Percentiles rank a stretch among this genome's conserved stretches.
phyloP scores from a whole-genome alignment of 331 rosid genomes.

The Ulmus americana region DNA sequence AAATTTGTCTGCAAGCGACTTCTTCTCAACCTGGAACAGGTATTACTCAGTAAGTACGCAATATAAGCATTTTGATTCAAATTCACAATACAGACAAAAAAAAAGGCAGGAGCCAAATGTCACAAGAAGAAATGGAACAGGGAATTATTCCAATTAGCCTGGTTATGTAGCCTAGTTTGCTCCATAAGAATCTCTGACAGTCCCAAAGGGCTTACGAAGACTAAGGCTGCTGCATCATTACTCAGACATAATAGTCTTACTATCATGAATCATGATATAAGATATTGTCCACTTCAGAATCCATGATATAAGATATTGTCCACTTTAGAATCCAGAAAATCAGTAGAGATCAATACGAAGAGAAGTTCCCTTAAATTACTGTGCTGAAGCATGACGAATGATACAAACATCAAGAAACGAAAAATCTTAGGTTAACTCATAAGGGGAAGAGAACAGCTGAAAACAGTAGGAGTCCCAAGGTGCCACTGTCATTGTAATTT shows the following conservation, averaged over 20 bases:
- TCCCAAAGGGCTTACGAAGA: neutral
- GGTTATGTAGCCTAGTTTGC: neutral
- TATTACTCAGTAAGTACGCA: constrained; percentile 1
- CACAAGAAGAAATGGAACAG: neutral
- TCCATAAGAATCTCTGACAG: neutral
- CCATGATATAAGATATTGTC: too few relatives aligned
- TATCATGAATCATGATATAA: neutral
- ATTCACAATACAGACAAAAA: neutral
- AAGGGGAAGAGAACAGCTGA: too few relatives aligned
- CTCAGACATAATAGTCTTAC: neutral
- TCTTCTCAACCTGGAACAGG: constrained; percentile 56
- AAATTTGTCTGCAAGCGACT: constrained; percentile 77
- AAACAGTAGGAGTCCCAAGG: too few relatives aligned
- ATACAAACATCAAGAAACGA: too few relatives aligned
- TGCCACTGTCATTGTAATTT: too few relatives aligned
- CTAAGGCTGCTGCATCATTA: neutral
- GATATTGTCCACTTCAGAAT: neutral
- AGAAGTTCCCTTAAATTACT: neutral
- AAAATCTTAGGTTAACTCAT: too few relatives aligned
- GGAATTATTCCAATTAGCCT: neutral
- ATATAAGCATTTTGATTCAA: neutral
- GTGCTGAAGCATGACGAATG: too few relatives aligned
- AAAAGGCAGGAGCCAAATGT: neutral
- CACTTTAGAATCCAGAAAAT: neutral
- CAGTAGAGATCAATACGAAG: neutral